Base-by-base conservation (phyloP, 208 protist genomes). In the Angomonas deanei region DNA sequence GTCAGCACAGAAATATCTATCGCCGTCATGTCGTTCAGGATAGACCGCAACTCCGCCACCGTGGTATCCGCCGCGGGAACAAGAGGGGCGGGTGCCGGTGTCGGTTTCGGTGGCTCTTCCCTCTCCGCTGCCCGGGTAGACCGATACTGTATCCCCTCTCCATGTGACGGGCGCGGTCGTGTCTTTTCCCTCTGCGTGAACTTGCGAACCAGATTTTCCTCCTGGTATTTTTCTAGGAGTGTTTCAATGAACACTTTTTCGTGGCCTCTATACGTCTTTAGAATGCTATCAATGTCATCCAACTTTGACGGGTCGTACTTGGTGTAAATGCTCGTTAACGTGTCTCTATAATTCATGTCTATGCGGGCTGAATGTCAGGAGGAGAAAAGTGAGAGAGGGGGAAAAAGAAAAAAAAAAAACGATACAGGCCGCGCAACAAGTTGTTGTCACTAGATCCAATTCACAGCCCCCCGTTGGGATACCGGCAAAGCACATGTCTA, bases 231-330 rank as follows among this genome's bases (percentile, higher is more conserved):
- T 28, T 67, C 58, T 1, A 61, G 63, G 13, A 86, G 69, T 2
- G 80, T 68, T 3, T 55, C 27, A 26, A 91, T 46, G 65, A 91
- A 79, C 10, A 61, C 49, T 11, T 65, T 66, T 65, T 85, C 77
- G 33, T 80, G 70, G 0, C 84, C 84, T 24, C 73, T 70, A 71
- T 81, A 91, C 13, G 68, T 72, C 13, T 33, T 46, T 4, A 86
- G 62, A 27, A 83, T 56, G 15, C 52, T 52, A 62, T 86, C 79
- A 0, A 86, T 70, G 24, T 84, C 77, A 28, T 60, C 61, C 3
- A 91, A 60, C 24, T 82, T 82, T n/a, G 30, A 38, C 0, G 84
- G 84, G 65, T 91, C 84, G 68, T 91, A 71, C 23, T 53, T 33
- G 28, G 65, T 48, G 64, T 90, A 90, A 46, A 90, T 76, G 23